phyloP scores from a whole-genome alignment of 805 yeast genomes.

The Candida boidinii region DNA sequence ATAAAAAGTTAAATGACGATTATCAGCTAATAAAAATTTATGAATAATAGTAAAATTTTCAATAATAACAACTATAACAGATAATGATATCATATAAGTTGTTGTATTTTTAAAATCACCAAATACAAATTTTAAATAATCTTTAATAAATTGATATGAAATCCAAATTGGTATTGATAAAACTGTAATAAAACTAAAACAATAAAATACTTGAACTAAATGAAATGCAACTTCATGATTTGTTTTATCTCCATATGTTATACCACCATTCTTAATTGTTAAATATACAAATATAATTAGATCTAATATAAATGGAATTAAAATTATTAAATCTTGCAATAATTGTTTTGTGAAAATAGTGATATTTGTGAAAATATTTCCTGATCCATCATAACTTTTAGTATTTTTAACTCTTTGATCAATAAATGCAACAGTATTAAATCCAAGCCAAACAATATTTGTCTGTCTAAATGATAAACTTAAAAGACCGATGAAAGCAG shows the following conservation, averaged over 20 bases:
- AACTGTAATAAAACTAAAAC: slow-evolving; percentile 50
- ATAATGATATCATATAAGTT: slow-evolving; percentile 5
- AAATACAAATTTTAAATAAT: slow-evolving; percentile 29
- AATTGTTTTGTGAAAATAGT: slow-evolving; percentile 20
- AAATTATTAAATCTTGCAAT: slow-evolving; percentile 18
- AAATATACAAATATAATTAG: slow-evolving; percentile 48
- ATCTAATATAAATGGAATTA: slow-evolving; percentile 46
- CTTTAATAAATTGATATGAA: slow-evolving; percentile 29
- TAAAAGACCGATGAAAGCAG: slow-evolving; percentile 48
- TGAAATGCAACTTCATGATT: slow-evolving; percentile 73
- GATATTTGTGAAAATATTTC: slow-evolving; percentile 25
- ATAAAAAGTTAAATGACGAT: slow-evolving; percentile 89
- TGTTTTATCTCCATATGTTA: slow-evolving; percentile 85
- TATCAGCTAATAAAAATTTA: slow-evolving; percentile 89
- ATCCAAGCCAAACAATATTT: slow-evolving; percentile 77
- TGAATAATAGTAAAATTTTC: slow-evolving; percentile 66
- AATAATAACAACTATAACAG: slow-evolving; percentile 33
- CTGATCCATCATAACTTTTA: slow-evolving; percentile 6
- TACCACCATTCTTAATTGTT: slow-evolving; percentile 64
- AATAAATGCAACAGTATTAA: slow-evolving; percentile 45
- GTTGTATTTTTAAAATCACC: slow-evolving; percentile 12
- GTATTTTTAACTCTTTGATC: slow-evolving; percentile 38
- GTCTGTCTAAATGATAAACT: slow-evolving; percentile 85
- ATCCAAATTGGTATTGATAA: slow-evolving; percentile 75
- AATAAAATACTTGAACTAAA: slow-evolving; percentile 75